Conservation (phyloP, 2,329 filamentous ascomycete genomes). For the Bipolaris sorokiniana region DNA sequence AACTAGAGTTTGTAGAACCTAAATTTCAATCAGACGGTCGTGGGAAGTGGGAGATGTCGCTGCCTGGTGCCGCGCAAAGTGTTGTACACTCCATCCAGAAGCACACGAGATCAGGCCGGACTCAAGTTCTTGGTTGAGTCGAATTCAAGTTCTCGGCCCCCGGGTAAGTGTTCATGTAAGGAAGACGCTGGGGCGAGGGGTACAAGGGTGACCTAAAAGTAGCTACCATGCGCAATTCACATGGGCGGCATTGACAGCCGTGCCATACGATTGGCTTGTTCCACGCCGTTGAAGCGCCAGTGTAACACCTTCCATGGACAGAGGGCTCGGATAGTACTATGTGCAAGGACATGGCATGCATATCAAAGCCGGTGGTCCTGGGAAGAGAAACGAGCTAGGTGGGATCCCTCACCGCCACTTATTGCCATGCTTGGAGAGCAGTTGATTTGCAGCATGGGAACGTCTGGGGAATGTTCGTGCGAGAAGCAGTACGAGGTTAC, state of each 20-base stretch:
- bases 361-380: slow-evolving; percentile 19
- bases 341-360: slow-evolving; percentile 23
- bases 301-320: slow-evolving; percentile 21
- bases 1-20: neutral
- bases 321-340: neutral
- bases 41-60: neutral
- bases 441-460: slow-evolving; percentile 27
- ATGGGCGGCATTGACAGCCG: slow-evolving; percentile 44
- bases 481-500: slow-evolving; percentile 33
- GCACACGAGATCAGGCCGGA: neutral
- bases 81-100: neutral
- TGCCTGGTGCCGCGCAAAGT: neutral
- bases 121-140: neutral
- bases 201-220: slow-evolving; percentile 26
- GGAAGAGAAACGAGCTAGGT: slow-evolving; percentile 22
- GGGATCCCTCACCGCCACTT: slow-evolving; percentile 32
- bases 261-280: slow-evolving; percentile 41
- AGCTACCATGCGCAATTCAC: slow-evolving; percentile 37
- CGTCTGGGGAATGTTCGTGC: slow-evolving; percentile 24
- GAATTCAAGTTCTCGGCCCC: neutral
- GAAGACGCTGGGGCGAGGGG: slow-evolving; percentile 18
- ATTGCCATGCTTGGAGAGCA: slow-evolving; percentile 11
- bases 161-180: neutral
- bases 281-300: slow-evolving; percentile 19
- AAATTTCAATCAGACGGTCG: neutral